Conservation (phyloP, 179 eudicot genomes). For the Sideroxylon spinosum region DNA sequence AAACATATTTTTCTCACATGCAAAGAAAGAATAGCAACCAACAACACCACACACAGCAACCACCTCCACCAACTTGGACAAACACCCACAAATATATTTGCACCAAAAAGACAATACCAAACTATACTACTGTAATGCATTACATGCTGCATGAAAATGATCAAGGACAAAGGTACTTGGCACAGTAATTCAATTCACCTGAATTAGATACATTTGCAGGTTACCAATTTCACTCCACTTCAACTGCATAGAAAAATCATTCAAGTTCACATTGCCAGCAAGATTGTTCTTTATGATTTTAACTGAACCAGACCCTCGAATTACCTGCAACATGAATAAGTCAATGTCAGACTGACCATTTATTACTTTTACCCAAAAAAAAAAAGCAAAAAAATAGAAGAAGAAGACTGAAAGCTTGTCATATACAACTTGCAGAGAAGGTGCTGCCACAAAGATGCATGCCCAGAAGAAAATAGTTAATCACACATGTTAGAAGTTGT, state of each 20-base stretch:
- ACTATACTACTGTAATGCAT: background rate
- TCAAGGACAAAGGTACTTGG: background rate
- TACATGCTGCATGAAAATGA: background rate
- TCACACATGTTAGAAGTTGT: no score
- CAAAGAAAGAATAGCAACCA: background rate
- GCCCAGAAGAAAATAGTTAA: no score
- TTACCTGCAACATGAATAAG: conserved; percentile 45
- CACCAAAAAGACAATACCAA: background rate
- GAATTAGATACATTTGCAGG: conserved; percentile 59
- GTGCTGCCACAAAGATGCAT: background rate
- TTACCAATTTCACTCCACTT: conserved; percentile 75
- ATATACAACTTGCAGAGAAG: background rate
- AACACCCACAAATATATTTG: background rate
- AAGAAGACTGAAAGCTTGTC: background rate
- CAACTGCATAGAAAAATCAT: conserved; percentile 52
- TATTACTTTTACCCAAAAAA: no score
- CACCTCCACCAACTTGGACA: background rate
- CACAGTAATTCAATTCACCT: conserved; percentile 33
- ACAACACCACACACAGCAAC: background rate
- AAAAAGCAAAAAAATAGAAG: no score
- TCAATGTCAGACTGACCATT: background rate
- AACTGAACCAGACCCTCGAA: conserved; percentile 59
- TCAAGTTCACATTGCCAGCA: conserved; percentile 55
- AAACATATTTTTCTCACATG: background rate
- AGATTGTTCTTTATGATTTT: conserved; percentile 48